These are phyloP conservation scores for Selaginella moellendorffii DNA, from an alignment of 75 land plant genomes.

Conservation along the genomic window DNA sequence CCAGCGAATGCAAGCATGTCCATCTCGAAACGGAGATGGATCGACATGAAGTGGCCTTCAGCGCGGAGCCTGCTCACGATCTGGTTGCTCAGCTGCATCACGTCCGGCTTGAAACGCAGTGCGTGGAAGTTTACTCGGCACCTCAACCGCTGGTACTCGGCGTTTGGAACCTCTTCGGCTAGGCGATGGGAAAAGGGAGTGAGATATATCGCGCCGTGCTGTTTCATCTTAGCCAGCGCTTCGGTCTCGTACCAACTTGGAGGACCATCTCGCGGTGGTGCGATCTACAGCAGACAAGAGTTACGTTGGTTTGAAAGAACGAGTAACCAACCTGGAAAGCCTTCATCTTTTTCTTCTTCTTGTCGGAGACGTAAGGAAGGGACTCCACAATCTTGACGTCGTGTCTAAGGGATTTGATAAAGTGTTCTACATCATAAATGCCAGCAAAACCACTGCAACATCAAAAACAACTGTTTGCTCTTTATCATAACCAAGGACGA, in stretches of 20 bases:
- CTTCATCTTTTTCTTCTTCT: conserved; percentile 60
- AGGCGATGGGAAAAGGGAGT: conserved; percentile 5
- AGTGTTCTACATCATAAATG: conserved; percentile 89
- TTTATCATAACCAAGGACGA: too few species aligned
- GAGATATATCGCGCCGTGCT: conserved; percentile 88
- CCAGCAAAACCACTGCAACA: conserved; percentile 90
- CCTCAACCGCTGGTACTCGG: conserved; percentile 4
- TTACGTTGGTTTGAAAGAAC: too few species aligned
- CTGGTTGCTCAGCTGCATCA: conserved; percentile 4
- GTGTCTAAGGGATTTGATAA: conserved; percentile 49
- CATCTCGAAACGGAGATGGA: conserved; percentile 8
- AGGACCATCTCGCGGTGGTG: conserved; percentile 86
- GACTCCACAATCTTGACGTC: conserved; percentile 63
- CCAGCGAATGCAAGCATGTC: conserved; percentile 10
- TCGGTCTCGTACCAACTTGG: conserved; percentile 64
- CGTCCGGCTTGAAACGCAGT: conserved; percentile 2
- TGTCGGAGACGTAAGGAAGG: conserved; percentile 46
- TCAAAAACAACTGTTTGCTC: conserved; percentile 67
- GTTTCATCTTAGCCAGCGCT: conserved; percentile 79
- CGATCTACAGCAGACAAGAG: too few species aligned
- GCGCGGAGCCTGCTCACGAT: not conserved
- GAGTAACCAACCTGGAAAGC: conserved; percentile 35
- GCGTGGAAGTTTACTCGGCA: conserved; percentile 9
- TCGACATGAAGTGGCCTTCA: conserved; percentile 2
- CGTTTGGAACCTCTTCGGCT: not conserved